These are phyloP conservation scores for Umbilicaria muhlenbergii DNA, from an alignment of 495 filamentous ascomycete species.

Conservation along the genomic window DNA sequence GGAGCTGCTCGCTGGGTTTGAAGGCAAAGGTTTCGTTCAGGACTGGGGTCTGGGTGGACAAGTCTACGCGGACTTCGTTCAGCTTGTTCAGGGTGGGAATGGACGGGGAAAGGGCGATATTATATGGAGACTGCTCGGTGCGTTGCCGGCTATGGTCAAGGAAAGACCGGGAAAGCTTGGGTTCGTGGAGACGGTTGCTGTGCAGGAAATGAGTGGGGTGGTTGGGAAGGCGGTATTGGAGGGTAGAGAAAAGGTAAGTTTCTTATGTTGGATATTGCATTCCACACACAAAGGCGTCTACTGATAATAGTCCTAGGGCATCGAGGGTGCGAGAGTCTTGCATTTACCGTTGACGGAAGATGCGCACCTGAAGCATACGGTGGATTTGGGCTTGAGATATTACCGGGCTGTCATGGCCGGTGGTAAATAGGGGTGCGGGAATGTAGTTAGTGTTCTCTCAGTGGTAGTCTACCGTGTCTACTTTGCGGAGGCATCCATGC, in stretches of 20 bases:
- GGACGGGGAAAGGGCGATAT: conserved; percentile 24
- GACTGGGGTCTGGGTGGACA: conserved; percentile 66
- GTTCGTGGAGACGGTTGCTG: conserved; percentile 68
- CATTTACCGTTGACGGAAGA: conserved; percentile 59
- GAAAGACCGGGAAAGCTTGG: conserved; percentile 39
- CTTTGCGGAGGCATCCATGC: too few relatives aligned
- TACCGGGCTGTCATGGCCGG: conserved; percentile 40
- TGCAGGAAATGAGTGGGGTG: conserved; percentile 48
- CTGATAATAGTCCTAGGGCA: conserved; percentile 13
- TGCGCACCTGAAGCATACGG: conserved; percentile 47
- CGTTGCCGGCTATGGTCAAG: conserved; percentile 43
- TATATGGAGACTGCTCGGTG: conserved; percentile 42
- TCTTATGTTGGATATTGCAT: not conserved
- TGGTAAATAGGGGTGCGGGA: conserved; percentile 15
- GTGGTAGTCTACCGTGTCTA: too few relatives aligned
- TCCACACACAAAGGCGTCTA: not conserved
- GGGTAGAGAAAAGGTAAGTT: conserved; percentile 42
- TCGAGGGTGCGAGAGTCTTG: conserved; percentile 33
- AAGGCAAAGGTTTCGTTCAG: conserved; percentile 27
- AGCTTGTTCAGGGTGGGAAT: conserved; percentile 25
- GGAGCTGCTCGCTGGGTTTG: conserved; percentile 51
- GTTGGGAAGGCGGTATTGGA: conserved; percentile 46
- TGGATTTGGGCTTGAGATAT: conserved; percentile 52
- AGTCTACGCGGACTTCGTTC: conserved; percentile 70
- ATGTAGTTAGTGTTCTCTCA: too few relatives aligned